These are phyloP conservation scores for Candida silvatica DNA, from an alignment of 805 yeast genomes.

Conservation along the genomic window DNA sequence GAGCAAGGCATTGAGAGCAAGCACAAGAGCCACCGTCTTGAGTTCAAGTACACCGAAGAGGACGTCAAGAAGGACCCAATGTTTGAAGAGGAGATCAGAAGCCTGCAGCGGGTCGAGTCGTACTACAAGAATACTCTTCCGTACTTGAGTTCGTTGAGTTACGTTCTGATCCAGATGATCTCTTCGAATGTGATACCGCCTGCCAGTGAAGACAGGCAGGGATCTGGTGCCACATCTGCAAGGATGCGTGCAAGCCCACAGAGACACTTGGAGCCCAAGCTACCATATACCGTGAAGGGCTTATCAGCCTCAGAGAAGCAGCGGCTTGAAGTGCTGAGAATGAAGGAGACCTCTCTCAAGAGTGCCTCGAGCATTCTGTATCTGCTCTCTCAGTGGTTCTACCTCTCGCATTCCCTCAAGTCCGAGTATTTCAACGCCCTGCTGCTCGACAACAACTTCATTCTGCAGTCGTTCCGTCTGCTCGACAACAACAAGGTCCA, in stretches of 20 bases:
- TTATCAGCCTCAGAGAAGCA: constrained; percentile 22
- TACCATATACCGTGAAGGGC: constrained; percentile 8
- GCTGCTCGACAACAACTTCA: constrained; percentile 64
- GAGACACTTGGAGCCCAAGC: constrained; percentile 3
- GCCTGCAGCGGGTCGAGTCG: constrained; percentile 48
- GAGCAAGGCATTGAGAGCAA: constrained; percentile 47
- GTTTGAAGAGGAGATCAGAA: constrained; percentile 26
- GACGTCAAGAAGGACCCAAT: constrained; percentile 28
- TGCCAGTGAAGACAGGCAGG: constrained; percentile 16
- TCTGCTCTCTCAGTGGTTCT: constrained; percentile 67
- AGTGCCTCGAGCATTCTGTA: constrained; percentile 46
- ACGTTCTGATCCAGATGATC: constrained; percentile 57
- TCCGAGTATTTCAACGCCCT: constrained; percentile 65
- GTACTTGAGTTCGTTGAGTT: constrained; percentile 53
- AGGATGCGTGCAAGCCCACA: constrained; percentile 13
- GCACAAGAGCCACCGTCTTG: neutral
- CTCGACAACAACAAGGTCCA: constrained; percentile 22
- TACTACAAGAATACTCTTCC: constrained; percentile 48
- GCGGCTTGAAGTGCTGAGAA: constrained; percentile 45
- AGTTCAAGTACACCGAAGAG: constrained; percentile 16
- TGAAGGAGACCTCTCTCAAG: constrained; percentile 57
- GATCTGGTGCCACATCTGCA: no score
- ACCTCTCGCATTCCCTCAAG: constrained; percentile 67
- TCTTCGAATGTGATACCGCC: constrained; percentile 33
- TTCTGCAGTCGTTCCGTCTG: constrained; percentile 27